Percentiles rank a stretch among this genome's conserved stretches.
Evolutionary conservation across 306 rosid genomes (phyloP).

Genomic region (Mimosa pudica): DNA sequence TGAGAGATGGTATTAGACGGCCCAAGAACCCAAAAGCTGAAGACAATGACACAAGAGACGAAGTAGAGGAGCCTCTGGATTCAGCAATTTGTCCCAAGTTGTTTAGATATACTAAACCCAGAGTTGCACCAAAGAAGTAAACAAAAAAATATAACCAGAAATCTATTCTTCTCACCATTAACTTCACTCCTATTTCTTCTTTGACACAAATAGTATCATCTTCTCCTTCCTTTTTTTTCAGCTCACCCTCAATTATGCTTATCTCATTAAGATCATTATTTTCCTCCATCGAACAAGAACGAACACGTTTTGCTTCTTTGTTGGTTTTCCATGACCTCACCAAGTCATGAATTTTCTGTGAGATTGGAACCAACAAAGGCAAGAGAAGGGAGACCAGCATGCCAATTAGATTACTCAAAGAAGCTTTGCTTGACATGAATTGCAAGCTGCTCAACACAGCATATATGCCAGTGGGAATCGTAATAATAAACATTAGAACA

Average conservation of each 20-base stretch:
- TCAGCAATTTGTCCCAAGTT: neutral
- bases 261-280: neutral
- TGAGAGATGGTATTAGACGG: neutral
- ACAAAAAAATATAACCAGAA: neutral
- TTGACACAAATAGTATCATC: neutral
- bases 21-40: neutral
- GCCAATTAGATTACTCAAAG: neutral
- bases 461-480: neutral
- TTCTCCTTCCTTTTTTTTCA: neutral
- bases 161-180: constrained; percentile 3
- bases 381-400: neutral
- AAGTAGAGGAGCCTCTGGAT: neutral
- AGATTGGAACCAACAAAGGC: neutral
- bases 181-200: neutral
- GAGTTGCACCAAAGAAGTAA: neutral
- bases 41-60: neutral
- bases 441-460: neutral
- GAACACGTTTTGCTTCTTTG: neutral
- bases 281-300: neutral
- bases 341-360: neutral
- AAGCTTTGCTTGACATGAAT: neutral
- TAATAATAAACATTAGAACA: neutral
- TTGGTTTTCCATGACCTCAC: neutral
- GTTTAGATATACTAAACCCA: neutral
- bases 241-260: neutral